Base-by-base conservation (phyloP, 1,139 yeast species). In the Candida sanyaensis region DNA sequence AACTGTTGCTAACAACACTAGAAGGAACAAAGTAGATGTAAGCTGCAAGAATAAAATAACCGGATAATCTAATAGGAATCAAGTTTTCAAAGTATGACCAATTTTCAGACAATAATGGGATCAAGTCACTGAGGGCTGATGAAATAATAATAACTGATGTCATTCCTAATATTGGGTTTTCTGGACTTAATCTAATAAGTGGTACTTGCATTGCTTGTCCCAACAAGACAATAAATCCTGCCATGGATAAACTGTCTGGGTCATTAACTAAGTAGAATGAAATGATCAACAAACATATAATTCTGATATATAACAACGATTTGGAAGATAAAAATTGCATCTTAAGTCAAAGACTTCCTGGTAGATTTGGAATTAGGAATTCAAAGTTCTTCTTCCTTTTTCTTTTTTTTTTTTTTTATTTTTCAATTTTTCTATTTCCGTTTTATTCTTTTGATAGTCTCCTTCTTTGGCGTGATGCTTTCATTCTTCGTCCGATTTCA, bases 231-330 rank as follows among this genome's bases (percentile, higher is more conserved):
- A 80, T 75, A 47, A 83, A 80, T 21, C 80, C 76, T 47, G 83
- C 60, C 34, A 66, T 65, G 38, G 66, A 54, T 42, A 70, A 53
- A 1, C 55, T 69, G 50, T 77, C 71, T 10, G 81, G 76, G 37
- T 81, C 78, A 51, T 80, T 83, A 28, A 84, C 83, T 61, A 88
- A 84, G 47, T 88, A 75, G 46, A 89, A 76, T 9, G 86, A 64
- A 6, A 81, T 62, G 9, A 73, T 61, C 1, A 77, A 56, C 27
- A 83, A 72, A 44, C 78, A 70, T 6, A 69, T 64, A 5, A 80
- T 66, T 55, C 91, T 73, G 29, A 75, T 53, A 51, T 80, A 80
- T 21, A 79, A 62, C 45, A 84, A 63, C 24, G 77, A 63, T 34
- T 64, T 73, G 7, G 89, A 77, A 1, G 87, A 75, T 47, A 85